A percentile compares a stretch with the other conserved stretches of the same genome.
Evolutionary conservation across 306 rosid genomes (phyloP).

Genomic region (Pyrus bretschneideri): DNA sequence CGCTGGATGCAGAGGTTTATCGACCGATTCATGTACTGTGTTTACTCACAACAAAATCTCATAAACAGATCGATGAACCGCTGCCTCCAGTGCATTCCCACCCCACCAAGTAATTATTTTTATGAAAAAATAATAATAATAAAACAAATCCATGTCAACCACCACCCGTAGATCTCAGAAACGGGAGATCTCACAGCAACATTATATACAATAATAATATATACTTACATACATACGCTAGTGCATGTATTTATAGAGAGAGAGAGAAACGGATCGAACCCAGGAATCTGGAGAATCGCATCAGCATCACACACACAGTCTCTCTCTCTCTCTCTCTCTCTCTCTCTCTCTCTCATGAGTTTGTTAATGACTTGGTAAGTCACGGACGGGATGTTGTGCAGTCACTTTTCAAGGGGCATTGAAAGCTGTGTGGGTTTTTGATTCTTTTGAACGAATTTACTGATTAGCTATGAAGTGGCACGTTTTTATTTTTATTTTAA

Average conservation of each 20-base stretch:
- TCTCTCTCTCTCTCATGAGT: background rate
- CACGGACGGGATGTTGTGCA: background rate
- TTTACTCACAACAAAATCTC: constrained; percentile 53
- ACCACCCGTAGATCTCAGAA: background rate
- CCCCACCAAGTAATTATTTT: constrained; percentile 17
- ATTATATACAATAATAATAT: background rate
- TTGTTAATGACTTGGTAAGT: background rate
- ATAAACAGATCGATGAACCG: constrained; percentile 99
- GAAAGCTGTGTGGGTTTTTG: background rate
- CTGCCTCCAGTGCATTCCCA: constrained; percentile 95
- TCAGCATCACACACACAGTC: constrained; percentile 16
- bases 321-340: background rate
- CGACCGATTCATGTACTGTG: constrained; percentile 92
- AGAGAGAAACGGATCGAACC: constrained; percentile 18
- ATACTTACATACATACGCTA: background rate
- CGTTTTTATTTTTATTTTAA: no score
- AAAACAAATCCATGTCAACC: background rate
- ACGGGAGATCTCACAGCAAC: background rate
- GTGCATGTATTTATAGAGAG: constrained; percentile 9
- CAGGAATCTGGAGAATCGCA: constrained; percentile 45
- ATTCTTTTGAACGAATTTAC: background rate
- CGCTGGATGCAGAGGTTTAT: constrained; percentile 99
- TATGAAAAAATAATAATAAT: background rate
- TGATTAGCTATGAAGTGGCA: no score
- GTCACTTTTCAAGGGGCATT: constrained; percentile 1